These are phyloP conservation scores for Xylaria telfairii DNA, from an alignment of 495 filamentous ascomycete species.

Conservation along the genomic window DNA sequence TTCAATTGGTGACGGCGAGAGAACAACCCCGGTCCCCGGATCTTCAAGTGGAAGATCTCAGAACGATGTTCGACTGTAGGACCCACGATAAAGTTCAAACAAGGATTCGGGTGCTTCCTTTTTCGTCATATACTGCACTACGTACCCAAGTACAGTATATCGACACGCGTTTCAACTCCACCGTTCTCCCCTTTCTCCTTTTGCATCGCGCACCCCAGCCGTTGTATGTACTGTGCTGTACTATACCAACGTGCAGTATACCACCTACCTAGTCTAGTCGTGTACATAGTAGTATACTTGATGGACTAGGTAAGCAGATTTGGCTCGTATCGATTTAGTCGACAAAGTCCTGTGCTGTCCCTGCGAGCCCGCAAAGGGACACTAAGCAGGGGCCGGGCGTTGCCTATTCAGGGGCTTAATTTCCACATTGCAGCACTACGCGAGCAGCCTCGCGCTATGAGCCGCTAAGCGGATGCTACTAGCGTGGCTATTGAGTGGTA, in stretches of 20 bases:
- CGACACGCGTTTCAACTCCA: not conserved
- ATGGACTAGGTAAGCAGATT: not conserved
- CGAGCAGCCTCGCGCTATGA: slow-evolving; percentile 21
- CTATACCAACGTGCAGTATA: not conserved
- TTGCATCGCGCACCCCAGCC: slow-evolving; percentile 5
- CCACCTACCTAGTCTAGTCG: not conserved
- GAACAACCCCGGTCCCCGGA: slow-evolving; percentile 13
- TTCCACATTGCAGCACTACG: slow-evolving; percentile 24
- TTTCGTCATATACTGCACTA: slow-evolving; percentile 1
- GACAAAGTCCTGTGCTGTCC: not conserved
- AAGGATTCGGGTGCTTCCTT: not conserved
- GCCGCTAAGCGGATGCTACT: slow-evolving; percentile 7
- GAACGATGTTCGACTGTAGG: not conserved
- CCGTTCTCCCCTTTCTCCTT: not conserved
- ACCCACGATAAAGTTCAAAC: not conserved
- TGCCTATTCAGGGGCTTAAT: slow-evolving; percentile 21
- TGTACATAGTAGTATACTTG: too few relatives aligned
- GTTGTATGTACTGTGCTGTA: too few relatives aligned
- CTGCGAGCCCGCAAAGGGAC: not conserved
- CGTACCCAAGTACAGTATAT: not conserved
- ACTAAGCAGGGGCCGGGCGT: slow-evolving; percentile 21
- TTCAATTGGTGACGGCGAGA: slow-evolving; percentile 15
- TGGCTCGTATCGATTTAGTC: slow-evolving; percentile 9
- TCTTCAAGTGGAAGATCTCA: slow-evolving; percentile 12
- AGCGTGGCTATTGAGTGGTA: slow-evolving; percentile 4